These are phyloP conservation scores for Kurtzmaniella quercitrusa DNA, from an alignment of 1,139 yeast species.

Conservation along the genomic window DNA sequence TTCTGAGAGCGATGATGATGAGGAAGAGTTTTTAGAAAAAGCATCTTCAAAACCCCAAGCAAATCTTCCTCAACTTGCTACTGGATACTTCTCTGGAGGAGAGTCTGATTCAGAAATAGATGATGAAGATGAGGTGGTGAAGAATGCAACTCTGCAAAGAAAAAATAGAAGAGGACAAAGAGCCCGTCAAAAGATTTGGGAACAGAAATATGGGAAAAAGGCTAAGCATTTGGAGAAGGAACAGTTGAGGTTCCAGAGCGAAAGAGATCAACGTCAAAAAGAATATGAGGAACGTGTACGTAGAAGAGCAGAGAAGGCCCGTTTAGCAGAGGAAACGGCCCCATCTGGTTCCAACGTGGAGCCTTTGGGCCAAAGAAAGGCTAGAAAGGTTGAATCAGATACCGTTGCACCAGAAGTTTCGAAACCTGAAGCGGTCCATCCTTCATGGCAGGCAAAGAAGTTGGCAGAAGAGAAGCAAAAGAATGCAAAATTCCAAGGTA, in stretches of 20 bases:
- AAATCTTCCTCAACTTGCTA: conserved; percentile 63
- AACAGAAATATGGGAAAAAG: conserved; percentile 71
- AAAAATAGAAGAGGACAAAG: conserved; percentile 96
- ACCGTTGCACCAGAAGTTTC: conserved; percentile 6
- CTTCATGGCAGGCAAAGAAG: conserved; percentile 93
- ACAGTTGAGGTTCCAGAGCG: conserved; percentile 46
- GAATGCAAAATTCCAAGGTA: conserved; percentile 73
- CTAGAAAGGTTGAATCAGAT: conserved; percentile 9
- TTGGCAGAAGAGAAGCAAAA: conserved; percentile 62
- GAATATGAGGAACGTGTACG: conserved; percentile 74
- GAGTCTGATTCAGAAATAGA: conserved; percentile 53
- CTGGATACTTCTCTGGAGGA: conserved; percentile 81
- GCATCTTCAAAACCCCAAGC: conserved; percentile 12
- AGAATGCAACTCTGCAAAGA: conserved; percentile 48
- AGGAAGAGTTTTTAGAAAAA: conserved; percentile 40
- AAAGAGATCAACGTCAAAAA: conserved; percentile 53
- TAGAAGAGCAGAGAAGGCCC: conserved; percentile 56
- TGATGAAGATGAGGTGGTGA: conserved; percentile 52
- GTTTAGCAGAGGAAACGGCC: conserved; percentile 24
- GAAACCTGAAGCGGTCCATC: conserved; percentile 52
- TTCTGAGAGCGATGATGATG: conserved; percentile 21
- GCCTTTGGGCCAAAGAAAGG: conserved; percentile 38
- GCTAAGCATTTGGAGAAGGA: conserved; percentile 84
- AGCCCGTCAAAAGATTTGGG: conserved; percentile 97
- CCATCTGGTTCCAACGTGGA: conserved; percentile 36